Percentiles rank a stretch among this genome's conserved stretches.
These are phyloP conservation scores for Xerocomus brunneocitrinus DNA, from an alignment of 768 basidiomycete species.

Conservation along the genomic window DNA sequence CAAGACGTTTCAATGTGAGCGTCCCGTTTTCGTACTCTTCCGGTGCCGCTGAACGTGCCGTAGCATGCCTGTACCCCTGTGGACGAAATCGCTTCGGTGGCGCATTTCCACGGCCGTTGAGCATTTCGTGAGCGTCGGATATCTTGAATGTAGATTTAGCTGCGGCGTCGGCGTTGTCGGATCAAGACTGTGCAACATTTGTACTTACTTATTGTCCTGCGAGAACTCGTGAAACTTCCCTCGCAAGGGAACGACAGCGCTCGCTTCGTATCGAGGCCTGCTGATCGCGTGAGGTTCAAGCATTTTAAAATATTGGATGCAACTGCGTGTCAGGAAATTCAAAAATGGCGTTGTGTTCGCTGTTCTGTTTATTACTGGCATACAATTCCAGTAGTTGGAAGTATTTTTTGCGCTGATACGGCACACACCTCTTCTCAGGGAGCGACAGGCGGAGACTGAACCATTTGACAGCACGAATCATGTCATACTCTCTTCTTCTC, in stretches of 20 bases:
- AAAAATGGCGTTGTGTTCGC: too few species aligned
- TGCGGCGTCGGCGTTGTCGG: neutral
- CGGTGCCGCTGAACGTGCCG: neutral
- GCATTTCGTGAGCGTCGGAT: neutral
- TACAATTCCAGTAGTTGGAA: too few species aligned
- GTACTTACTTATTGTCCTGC: too few species aligned
- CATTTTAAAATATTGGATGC: neutral
- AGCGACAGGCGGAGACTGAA: too few species aligned
- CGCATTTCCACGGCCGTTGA: constrained; percentile 1
- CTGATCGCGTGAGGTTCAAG: neutral
- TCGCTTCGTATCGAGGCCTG: too few species aligned
- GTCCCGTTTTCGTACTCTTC: neutral
- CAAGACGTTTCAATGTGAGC: constrained; percentile 11
- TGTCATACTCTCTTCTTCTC: too few species aligned
- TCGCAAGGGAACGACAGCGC: too few species aligned
- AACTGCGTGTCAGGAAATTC: neutral
- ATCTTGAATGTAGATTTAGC: neutral
- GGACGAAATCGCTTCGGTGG: neutral
- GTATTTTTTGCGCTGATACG: too few species aligned
- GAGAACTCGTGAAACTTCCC: too few species aligned
- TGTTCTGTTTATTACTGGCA: too few species aligned
- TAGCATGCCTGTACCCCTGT: constrained; percentile 10
- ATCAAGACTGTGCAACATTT: neutral
- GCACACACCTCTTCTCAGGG: too few species aligned
- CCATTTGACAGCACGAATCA: too few species aligned